These are phyloP conservation scores for Trichosporon sp. DNA, from an alignment of 1,284 basidiomycete species.

Conservation along the genomic window DNA sequence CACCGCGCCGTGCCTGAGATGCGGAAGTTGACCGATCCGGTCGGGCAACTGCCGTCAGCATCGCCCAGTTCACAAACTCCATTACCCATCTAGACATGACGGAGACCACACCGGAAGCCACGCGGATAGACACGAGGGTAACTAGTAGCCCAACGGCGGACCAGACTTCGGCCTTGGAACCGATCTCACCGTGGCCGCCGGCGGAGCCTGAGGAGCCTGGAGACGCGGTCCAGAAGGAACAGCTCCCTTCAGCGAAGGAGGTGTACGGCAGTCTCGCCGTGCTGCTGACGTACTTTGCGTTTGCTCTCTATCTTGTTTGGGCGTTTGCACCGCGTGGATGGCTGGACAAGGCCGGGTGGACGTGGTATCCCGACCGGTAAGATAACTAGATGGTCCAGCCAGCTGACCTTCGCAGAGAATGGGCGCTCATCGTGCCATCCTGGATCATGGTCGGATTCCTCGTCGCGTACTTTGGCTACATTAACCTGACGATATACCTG, in stretches of 20 bases:
- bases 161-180: slow-evolving; percentile 52
- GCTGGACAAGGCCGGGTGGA: slow-evolving; percentile 62
- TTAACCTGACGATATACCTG: slow-evolving; percentile 64
- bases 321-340: slow-evolving; percentile 55
- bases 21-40: not conserved
- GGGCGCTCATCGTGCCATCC: slow-evolving; percentile 76
- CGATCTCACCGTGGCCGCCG: slow-evolving; percentile 57
- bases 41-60: not conserved
- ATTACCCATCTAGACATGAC: not conserved
- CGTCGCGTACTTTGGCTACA: slow-evolving; percentile 72
- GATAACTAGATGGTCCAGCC: slow-evolving; percentile 23
- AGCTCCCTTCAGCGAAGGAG: slow-evolving; percentile 52
- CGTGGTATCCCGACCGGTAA: slow-evolving; percentile 83
- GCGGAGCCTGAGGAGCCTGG: slow-evolving; percentile 56
- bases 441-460: slow-evolving; percentile 69
- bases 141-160: not conserved
- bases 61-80: not conserved
- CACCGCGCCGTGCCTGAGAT: slow-evolving; percentile 4
- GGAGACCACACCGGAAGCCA: too few species aligned
- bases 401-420: slow-evolving; percentile 58
- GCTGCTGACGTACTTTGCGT: slow-evolving; percentile 69
- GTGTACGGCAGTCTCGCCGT: slow-evolving; percentile 84
- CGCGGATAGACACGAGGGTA: not conserved
- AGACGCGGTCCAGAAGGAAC: slow-evolving; percentile 1
- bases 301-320: slow-evolving; percentile 67